A percentile compares a stretch with the other conserved stretches of the same genome.
These are phyloP conservation scores for Cercospora sojina DNA, from an alignment of 2,329 filamentous ascomycete genomes.

Conservation along the genomic window DNA sequence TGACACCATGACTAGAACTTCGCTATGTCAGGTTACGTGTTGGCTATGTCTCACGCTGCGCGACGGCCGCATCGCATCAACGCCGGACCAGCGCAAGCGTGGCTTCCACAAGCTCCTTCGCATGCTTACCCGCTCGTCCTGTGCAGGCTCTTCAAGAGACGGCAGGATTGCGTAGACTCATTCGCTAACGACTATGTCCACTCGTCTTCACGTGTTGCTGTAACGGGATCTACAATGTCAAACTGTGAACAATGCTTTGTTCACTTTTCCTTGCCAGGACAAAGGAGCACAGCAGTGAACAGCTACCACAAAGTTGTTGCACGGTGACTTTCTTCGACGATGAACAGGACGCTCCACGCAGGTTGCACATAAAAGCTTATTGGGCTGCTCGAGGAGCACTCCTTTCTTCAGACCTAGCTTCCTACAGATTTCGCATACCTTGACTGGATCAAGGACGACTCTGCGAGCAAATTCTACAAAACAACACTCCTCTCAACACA, in stretches of 20 bases:
- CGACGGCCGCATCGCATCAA: not conserved
- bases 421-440: not conserved
- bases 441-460: not conserved
- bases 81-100: not conserved
- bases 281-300: not conserved
- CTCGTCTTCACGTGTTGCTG: not conserved
- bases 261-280: not conserved
- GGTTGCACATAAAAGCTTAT: not conserved
- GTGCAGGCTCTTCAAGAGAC: not conserved
- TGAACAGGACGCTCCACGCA: not conserved
- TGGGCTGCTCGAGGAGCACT: not conserved
- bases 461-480: not conserved
- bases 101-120: too few species aligned
- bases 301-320: not conserved
- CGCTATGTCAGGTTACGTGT: too few species aligned
- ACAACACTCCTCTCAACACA: not conserved
- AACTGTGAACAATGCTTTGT: conserved; percentile 2
- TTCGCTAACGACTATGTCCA: not conserved
- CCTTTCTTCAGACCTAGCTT: not conserved
- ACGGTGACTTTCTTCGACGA: not conserved
- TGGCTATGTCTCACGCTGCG: not conserved
- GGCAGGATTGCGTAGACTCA: not conserved
- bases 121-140: not conserved
- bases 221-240: not conserved
- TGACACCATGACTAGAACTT: too few species aligned